A percentile compares a stretch with the other conserved stretches of the same genome.
Evolutionary conservation across 306 rosid species (phyloP).

Genomic region (Fragaria nilgerrensis): DNA sequence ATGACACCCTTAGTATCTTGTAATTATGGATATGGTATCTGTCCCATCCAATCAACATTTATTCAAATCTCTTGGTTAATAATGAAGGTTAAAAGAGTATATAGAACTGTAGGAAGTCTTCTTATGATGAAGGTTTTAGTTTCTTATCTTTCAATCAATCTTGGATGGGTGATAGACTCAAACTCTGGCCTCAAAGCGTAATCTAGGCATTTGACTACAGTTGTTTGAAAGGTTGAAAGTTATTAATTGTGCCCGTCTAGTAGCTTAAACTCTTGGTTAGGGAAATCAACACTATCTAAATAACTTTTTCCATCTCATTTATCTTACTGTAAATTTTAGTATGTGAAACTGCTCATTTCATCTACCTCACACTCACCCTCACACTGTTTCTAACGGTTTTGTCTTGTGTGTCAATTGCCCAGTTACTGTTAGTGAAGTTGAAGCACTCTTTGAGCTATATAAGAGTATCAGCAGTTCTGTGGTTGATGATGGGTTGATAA

Average conservation of each 20-base stretch:
- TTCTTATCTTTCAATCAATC: neutral
- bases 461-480: slow-evolving; percentile 80
- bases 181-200: slow-evolving; percentile 2
- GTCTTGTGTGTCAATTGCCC: slow-evolving; percentile 27
- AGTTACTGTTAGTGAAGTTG: slow-evolving; percentile 87
- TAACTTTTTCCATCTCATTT: neutral
- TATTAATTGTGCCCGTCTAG: neutral
- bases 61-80: neutral
- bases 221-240: neutral
- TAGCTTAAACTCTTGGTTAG: neutral
- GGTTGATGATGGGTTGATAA: slow-evolving; percentile 82
- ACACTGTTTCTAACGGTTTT: slow-evolving; percentile 13
- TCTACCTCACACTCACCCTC: neutral
- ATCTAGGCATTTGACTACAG: neutral
- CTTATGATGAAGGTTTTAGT: neutral
- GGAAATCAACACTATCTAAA: neutral
- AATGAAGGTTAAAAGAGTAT: neutral
- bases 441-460: slow-evolving; percentile 86
- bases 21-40: neutral
- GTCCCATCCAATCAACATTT: neutral
- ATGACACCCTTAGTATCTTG: neutral
- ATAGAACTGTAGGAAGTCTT: neutral
- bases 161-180: neutral
- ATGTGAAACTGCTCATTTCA: neutral
- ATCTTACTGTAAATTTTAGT: neutral